Base-by-base conservation (phyloP, 805 yeast species). In the Jamesozyma piceae region DNA sequence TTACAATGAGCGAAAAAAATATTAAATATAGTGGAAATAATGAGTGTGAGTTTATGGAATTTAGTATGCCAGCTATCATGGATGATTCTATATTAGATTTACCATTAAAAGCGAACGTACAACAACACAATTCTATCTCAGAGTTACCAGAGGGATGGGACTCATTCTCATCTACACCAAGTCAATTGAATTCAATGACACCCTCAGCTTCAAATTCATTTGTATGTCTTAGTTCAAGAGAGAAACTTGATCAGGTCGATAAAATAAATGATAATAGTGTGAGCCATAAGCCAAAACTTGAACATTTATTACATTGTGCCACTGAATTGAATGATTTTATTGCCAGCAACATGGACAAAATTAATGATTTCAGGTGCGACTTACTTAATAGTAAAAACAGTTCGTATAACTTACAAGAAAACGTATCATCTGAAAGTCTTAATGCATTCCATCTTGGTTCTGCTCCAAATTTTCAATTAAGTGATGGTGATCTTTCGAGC, bases 301-400 rank as follows among this genome's bases (percentile, higher is more conserved):
- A 62, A 41, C 54, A 56, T 24, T 47, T 62, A 22, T 44, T 61
- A 6, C 53, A 50, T 37, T 52, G 54, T 35, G 64, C 65, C 1
- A 51, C 50, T 28, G 53, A 49, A 22, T 46, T 60, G 27, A 57
- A 58, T 35, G 52, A 50, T 15, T 56, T 51, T 36, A 26, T 58
- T 39, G 49, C 50, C 5, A 47, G 55, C 21, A 58, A 54, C 41
- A 33, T 58, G 38, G 55, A 55, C 13, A 49, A 51, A 11, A 57
- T 58, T 4, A 50, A 52, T 33, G 43, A 48, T 8, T 54, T 57
- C 32, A 50, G 54, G 35, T 39, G 55, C 4, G 54, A 52, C 13
- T 32, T 47, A 17, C 19, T 41, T n/a, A 34, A 31, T n/a, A 27
- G 30, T 31, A 26, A 34, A 10, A 32, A 42, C 21, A 33, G 41